phyloP scores from a whole-genome alignment of 2,329 filamentous ascomycete genomes.

The Ophidiomyces ophidiicola region DNA sequence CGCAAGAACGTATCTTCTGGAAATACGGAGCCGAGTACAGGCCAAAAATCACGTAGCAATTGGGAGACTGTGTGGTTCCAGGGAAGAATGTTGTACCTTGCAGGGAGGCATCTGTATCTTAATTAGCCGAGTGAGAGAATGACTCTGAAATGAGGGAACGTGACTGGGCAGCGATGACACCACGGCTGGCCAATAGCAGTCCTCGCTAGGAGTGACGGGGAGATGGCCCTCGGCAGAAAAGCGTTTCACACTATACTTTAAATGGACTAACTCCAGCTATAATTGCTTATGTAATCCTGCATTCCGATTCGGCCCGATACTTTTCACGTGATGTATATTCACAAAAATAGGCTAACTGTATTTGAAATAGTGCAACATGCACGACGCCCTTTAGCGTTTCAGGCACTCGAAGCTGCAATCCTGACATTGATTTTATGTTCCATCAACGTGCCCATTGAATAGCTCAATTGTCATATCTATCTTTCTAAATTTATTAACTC shows the following conservation, averaged over 20 bases:
- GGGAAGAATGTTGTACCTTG: neutral
- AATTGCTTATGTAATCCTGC: neutral
- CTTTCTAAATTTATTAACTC: too few species aligned
- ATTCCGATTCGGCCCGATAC: neutral
- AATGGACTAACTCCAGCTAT: neutral
- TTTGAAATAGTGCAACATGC: conserved; percentile 2
- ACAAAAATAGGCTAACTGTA: neutral
- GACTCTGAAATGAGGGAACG: neutral
- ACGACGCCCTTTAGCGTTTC: neutral
- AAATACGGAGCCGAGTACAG: too few species aligned
- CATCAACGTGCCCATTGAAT: too few species aligned
- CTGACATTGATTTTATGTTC: neutral
- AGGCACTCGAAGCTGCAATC: neutral
- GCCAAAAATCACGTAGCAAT: neutral
- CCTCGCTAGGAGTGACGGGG: too few species aligned
- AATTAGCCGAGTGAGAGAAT: conserved; percentile 1
- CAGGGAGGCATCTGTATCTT: neutral
- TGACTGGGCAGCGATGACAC: conserved; percentile 7
- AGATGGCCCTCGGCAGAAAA: too few species aligned
- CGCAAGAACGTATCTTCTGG: too few species aligned
- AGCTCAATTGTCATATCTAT: too few species aligned
- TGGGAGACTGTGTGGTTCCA: neutral
- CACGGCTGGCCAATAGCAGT: conserved; percentile 4
- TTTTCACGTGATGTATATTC: too few species aligned
- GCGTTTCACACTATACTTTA: neutral